Evolutionary conservation across 2,329 filamentous ascomycete genomes (phyloP), one percentile per base, ranked within the genome.

Genomic region (Exophiala aquamarina): DNA sequence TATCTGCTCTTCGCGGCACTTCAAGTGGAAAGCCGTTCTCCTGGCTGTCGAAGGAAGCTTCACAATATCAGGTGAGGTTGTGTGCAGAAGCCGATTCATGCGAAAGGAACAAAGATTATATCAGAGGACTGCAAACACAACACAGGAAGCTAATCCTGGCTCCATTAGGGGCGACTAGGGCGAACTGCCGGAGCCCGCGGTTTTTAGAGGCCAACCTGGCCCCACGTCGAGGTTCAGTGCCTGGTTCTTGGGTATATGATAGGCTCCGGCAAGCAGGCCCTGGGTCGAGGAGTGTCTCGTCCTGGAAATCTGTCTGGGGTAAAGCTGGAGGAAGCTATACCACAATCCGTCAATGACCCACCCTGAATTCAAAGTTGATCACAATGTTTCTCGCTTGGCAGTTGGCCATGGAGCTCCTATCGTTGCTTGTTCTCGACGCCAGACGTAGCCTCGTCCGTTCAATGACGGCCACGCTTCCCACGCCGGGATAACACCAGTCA

Each of bases 261-360:
- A 35, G 37, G n/a, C 18, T 47, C 36, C 38, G 31, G 44, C 23
- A 38, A 3, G 36, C 20, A 26, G 34, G 14, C 34, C 15, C 21
- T n/a, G 9, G 19, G 28, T 35, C 13, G 14, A 18, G 43, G 34
- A 37, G 43, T 35, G 20, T 34, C 28, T 8, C n/a, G 19, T 26
- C 19, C 13, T 36, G 26, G 40, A 18, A 38, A 32, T 20, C 15
- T 14, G 36, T 52, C 50, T 20, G 50, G 50, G 50, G 50, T 36
- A 46, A 52, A 42, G 31, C 37, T 38, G 50, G 46, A 39, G 38
- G 32, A 21, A 33, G 38, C 50, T 52, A 52, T 34, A 35, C 50
- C 42, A 6, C 46, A 52, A 44, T 21, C 26, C 38, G 50, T 32
- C 37, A 52, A 52, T 52, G 50, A 52, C 45, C 50, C 50, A 52